Percentiles rank a stretch among this genome's conserved stretches.
These are phyloP conservation scores for Nakazawaea peltata DNA, from an alignment of 805 yeast species.

Conservation along the genomic window DNA sequence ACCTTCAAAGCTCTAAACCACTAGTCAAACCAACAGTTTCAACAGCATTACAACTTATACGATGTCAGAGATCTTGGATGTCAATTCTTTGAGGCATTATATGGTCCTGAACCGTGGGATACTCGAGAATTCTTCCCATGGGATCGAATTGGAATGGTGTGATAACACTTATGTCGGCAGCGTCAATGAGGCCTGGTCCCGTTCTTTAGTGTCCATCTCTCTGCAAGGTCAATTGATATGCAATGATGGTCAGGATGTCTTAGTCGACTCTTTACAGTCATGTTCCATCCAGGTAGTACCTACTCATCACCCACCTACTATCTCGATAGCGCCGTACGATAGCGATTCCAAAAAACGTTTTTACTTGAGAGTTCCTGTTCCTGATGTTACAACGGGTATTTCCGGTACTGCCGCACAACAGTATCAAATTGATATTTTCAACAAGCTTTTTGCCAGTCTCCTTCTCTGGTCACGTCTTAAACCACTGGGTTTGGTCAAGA, in stretches of 20 bases:
- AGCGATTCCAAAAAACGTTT: conserved; percentile 26
- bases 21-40: no score
- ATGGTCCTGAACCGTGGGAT: conserved; percentile 1
- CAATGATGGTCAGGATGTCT: conserved; percentile 13
- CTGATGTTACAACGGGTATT: no score
- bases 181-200: conserved; percentile 14
- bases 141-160: conserved; percentile 15
- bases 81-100: conserved; percentile 1
- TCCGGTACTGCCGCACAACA: conserved; percentile 26
- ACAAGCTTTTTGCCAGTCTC: conserved; percentile 30
- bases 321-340: conserved; percentile 33
- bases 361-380: conserved; percentile 21
- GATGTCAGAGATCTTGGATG: conserved; percentile 2
- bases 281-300: conserved; percentile 17
- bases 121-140: neutral
- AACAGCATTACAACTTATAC: no score
- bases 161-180: conserved; percentile 3
- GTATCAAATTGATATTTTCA: conserved; percentile 17
- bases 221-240: conserved; percentile 18
- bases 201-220: conserved; percentile 17
- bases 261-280: conserved; percentile 20
- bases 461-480: conserved; percentile 43
- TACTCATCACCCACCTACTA: conserved; percentile 24
- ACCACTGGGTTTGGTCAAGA: conserved; percentile 37
- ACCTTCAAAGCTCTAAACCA: no score